A percentile compares a stretch with the other conserved stretches of the same genome.
Conservation (phyloP, 1,139 yeast genomes). For the Yamadazyma buinensis region DNA sequence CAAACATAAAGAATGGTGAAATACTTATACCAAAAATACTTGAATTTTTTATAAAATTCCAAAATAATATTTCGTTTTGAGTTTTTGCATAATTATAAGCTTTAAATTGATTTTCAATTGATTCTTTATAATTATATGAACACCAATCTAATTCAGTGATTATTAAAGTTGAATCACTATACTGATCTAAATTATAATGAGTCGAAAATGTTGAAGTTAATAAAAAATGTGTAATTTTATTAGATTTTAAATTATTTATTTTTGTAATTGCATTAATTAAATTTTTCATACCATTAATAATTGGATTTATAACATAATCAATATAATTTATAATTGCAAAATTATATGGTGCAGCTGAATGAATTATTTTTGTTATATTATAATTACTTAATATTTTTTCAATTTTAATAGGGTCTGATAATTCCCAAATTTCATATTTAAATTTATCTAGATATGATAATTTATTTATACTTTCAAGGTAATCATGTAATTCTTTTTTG, state of each 20-base stretch:
- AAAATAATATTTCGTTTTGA: conserved; percentile 47
- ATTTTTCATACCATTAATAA: conserved; percentile 26
- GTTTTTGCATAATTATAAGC: conserved; percentile 33
- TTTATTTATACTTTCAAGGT: conserved; percentile 17
- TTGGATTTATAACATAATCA: conserved; percentile 28
- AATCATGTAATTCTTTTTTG: conserved; percentile 10
- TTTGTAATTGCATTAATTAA: conserved; percentile 20
- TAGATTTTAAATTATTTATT: conserved; percentile 20
- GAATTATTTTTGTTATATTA: conserved; percentile 50
- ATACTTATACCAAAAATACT: conserved; percentile 31
- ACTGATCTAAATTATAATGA: conserved; percentile 12
- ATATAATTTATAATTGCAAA: conserved; percentile 25
- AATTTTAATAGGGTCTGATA: conserved; percentile 45
- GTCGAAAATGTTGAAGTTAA: conserved; percentile 12
- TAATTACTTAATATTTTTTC: conserved; percentile 47
- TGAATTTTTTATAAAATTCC: conserved; percentile 32
- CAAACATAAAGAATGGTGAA: conserved; percentile 46
- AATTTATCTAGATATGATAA: conserved; percentile 20
- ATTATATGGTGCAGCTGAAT: conserved; percentile 33
- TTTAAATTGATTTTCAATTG: conserved; percentile 18
- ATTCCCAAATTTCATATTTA: conserved; percentile 51
- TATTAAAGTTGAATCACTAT: conserved; percentile 9
- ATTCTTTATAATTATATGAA: conserved; percentile 29
- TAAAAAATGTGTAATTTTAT: conserved; percentile 1
- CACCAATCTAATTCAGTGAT: conserved; percentile 37